A percentile compares a stretch with the other conserved stretches of the same genome.
Conservation (phyloP, 2,329 filamentous ascomycete species). For the Trichophyton rubrum region DNA sequence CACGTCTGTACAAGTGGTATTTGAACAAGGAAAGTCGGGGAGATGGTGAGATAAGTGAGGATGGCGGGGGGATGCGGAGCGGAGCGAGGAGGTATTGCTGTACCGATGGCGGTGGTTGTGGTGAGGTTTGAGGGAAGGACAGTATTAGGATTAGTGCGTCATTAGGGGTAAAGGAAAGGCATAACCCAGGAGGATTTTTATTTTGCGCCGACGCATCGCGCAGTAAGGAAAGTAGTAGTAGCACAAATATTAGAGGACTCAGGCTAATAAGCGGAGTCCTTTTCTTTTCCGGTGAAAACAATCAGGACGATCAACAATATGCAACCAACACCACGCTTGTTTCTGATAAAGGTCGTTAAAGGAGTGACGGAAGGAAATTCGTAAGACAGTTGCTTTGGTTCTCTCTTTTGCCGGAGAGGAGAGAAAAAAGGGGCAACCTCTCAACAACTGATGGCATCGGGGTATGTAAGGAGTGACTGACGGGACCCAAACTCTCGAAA, state of each 20-base stretch:
- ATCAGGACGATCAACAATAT: neutral
- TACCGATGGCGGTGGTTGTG: neutral
- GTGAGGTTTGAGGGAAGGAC: slow-evolving; percentile 3
- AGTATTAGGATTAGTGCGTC: slow-evolving; percentile 5
- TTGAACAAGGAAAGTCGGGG: neutral
- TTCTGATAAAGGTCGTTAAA: slow-evolving; percentile 16
- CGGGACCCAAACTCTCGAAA: slow-evolving; percentile 14
- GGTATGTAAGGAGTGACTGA: slow-evolving; percentile 13
- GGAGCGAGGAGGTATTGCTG: neutral
- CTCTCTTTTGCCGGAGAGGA: neutral
- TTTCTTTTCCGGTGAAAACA: slow-evolving; percentile 3
- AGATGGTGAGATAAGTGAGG: neutral
- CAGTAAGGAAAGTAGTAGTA: slow-evolving; percentile 9
- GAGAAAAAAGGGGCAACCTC: neutral
- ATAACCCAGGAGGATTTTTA: slow-evolving; percentile 10
- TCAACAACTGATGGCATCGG: slow-evolving; percentile 12
- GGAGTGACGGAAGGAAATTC: slow-evolving; percentile 24
- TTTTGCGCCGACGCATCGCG: neutral
- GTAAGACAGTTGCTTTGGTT: slow-evolving; percentile 11
- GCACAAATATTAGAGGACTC: neutral
- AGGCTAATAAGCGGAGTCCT: neutral
- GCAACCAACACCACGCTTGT: slow-evolving; percentile 16
- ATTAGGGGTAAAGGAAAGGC: slow-evolving; percentile 10
- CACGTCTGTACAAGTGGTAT: slow-evolving; percentile 8
- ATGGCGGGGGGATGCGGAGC: neutral